Evolutionary conservation across 768 basidiomycete species (phyloP).

Genomic region (Suillus clintonianus): DNA sequence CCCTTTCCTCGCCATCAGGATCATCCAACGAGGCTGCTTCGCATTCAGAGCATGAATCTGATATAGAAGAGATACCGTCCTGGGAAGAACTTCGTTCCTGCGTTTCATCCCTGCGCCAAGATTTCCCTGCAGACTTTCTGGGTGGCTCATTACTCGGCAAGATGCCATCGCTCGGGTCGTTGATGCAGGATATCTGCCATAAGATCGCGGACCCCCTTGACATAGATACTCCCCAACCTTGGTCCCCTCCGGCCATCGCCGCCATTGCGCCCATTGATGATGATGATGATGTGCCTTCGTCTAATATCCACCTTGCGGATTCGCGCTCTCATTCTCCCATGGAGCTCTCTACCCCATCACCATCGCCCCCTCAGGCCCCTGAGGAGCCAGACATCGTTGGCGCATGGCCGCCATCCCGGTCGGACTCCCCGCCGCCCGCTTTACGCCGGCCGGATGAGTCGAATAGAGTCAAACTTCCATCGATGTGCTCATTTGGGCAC

Average conservation of each 20-base stretch:
- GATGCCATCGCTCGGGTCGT: conserved; percentile 33
- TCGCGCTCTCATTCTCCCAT: conserved; percentile 50
- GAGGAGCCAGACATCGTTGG: conserved; percentile 43
- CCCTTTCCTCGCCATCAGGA: conserved; percentile 44
- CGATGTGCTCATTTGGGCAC: conserved; percentile 4
- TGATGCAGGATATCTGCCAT: conserved; percentile 29
- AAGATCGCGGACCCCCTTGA: conserved; percentile 14
- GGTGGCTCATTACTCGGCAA: conserved; percentile 19
- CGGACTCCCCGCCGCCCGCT: conserved; percentile 29
- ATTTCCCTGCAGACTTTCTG: conserved; percentile 10
- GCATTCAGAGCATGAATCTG: conserved; percentile 46
- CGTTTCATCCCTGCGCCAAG: conserved; percentile 15
- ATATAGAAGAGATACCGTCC: conserved; percentile 49
- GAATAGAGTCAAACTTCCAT: conserved; percentile 1
- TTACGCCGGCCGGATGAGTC: not conserved
- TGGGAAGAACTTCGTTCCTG: conserved; percentile 14
- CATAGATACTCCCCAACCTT: conserved; percentile 10
- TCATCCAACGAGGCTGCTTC: conserved; percentile 36
- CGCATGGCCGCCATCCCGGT: conserved; percentile 44
- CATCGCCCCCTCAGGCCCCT: conserved; percentile 22
- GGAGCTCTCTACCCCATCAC: conserved; percentile 46
- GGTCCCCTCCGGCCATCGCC: conserved; percentile 16
- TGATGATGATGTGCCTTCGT: conserved; percentile 5
- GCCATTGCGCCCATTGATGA: conserved; percentile 13
- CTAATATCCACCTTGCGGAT: conserved; percentile 4